A percentile compares a stretch with the other conserved stretches of the same genome.
Evolutionary conservation across 2,329 filamentous ascomycete genomes (phyloP).

Genomic region (Claviceps pusilla): DNA sequence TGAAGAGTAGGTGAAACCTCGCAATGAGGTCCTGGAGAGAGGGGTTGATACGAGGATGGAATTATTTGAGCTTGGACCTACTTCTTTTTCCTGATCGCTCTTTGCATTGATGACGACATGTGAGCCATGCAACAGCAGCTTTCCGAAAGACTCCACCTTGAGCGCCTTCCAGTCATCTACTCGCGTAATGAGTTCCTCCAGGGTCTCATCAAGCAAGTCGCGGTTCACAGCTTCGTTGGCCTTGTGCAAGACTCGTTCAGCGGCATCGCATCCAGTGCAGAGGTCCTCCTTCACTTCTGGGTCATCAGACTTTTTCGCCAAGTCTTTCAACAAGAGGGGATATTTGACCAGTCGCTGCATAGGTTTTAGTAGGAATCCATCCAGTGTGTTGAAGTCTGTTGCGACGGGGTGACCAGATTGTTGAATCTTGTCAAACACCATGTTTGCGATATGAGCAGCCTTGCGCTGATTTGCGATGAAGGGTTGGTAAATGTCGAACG

Average conservation of each 20-base stretch:
- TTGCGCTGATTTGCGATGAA: slow-evolving; percentile 95
- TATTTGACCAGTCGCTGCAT: slow-evolving; percentile 95
- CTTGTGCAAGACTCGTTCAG: slow-evolving; percentile 65
- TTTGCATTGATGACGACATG: slow-evolving; percentile 84
- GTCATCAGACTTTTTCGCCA: slow-evolving; percentile 72
- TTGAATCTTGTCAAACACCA: slow-evolving; percentile 76
- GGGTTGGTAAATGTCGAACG: slow-evolving; percentile 85
- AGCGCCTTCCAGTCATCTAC: slow-evolving; percentile 98
- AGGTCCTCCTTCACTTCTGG: slow-evolving; percentile 59
- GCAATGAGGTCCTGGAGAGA: neutral
- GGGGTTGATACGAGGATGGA: neutral
- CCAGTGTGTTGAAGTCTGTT: slow-evolving; percentile 71
- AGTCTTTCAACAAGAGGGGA: slow-evolving; percentile 77
- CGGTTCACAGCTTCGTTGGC: slow-evolving; percentile 86
- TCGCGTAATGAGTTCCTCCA: slow-evolving; percentile 63
- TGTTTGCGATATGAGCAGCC: slow-evolving; percentile 69
- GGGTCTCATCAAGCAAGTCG: slow-evolving; percentile 67
- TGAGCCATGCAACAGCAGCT: slow-evolving; percentile 72
- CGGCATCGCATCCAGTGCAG: slow-evolving; percentile 59
- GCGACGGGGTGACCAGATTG: slow-evolving; percentile 65
- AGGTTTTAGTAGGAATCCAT: slow-evolving; percentile 87
- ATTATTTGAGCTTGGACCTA: slow-evolving; percentile 25
- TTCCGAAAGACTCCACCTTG: slow-evolving; percentile 78
- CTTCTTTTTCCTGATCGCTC: slow-evolving; percentile 83
- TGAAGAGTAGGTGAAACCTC: too few relatives aligned